Evolutionary conservation across 441 rosid genomes (phyloP).

Genomic region (Erodium chrysanthum): DNA sequence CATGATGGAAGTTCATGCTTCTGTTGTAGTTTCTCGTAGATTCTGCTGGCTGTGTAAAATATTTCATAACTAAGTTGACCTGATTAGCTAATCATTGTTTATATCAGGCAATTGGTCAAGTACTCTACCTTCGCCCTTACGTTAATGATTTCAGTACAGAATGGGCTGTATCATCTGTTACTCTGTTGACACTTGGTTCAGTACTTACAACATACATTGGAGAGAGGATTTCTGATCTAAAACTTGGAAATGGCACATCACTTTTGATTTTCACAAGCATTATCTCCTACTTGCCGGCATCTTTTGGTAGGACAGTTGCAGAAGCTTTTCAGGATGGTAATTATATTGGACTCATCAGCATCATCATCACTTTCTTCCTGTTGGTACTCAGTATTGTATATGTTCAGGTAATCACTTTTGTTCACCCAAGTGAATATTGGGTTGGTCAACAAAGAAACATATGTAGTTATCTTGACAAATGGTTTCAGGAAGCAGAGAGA

Average conservation of each 20-base stretch:
- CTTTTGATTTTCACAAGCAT: slow-evolving; percentile 90
- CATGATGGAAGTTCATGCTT: not conserved
- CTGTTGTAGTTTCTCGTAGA: not conserved
- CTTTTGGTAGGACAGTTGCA: slow-evolving; percentile 79
- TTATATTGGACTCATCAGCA: slow-evolving; percentile 66
- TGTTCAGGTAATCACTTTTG: slow-evolving; percentile 65
- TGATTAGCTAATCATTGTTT: slow-evolving; percentile 3
- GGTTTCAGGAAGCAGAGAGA: slow-evolving; percentile 93
- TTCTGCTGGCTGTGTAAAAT: not conserved
- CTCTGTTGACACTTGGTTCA: slow-evolving; percentile 75
- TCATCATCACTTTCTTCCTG: slow-evolving; percentile 59
- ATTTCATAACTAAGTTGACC: not conserved
- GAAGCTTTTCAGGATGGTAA: slow-evolving; percentile 84
- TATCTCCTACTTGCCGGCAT: slow-evolving; percentile 91
- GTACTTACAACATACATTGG: slow-evolving; percentile 79
- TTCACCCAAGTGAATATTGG: slow-evolving; percentile 12
- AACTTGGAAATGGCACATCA: slow-evolving; percentile 95
- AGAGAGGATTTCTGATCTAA: slow-evolving; percentile 78
- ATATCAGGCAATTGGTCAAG: slow-evolving; percentile 84
- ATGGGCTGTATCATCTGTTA: slow-evolving; percentile 87
- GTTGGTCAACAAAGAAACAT: slow-evolving; percentile 17
- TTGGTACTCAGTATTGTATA: slow-evolving; percentile 84
- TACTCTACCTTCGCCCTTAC: slow-evolving; percentile 75
- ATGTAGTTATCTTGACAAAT: slow-evolving; percentile 25
- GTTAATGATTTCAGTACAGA: slow-evolving; percentile 73